phyloP scores from a whole-genome alignment of 345 rosid genomes.

The Eucalyptus pauciflora region DNA sequence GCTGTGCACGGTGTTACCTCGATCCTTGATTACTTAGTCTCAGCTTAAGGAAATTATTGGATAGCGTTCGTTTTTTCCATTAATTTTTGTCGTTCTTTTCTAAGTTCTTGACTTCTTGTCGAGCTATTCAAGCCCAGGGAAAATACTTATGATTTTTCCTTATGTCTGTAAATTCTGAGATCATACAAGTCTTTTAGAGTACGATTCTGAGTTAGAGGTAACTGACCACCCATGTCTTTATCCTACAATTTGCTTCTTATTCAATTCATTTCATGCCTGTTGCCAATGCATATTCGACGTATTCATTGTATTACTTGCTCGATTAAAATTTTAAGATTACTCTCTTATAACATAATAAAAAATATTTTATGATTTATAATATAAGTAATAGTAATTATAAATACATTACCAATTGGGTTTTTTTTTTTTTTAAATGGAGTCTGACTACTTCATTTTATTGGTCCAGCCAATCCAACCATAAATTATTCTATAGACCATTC shows the following conservation, averaged over 20 bases:
- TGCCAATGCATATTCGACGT: neutral
- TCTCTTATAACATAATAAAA: neutral
- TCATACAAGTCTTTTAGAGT: too few species aligned
- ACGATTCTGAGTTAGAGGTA: neutral
- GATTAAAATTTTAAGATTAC: neutral
- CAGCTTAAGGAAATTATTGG: too few species aligned
- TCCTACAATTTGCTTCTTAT: neutral
- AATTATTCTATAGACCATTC: neutral
- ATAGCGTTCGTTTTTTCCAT: too few species aligned
- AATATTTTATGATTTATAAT: neutral
- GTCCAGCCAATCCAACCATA: neutral
- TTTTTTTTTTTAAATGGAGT: neutral
- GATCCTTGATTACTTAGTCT: too few species aligned
- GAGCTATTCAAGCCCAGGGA: too few species aligned
- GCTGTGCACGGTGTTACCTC: accelerated
- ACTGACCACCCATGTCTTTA: neutral
- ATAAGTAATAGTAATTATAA: neutral
- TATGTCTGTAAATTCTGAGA: accelerated
- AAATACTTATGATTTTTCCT: too few species aligned
- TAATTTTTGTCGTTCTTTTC: too few species aligned
- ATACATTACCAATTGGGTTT: neutral
- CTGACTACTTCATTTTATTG: neutral
- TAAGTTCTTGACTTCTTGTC: too few species aligned
- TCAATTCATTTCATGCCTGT: neutral
- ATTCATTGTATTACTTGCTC: neutral